Evolutionary conservation across 2,329 filamentous ascomycete species (phyloP).

Genomic region (Plenodomus lindquistii): DNA sequence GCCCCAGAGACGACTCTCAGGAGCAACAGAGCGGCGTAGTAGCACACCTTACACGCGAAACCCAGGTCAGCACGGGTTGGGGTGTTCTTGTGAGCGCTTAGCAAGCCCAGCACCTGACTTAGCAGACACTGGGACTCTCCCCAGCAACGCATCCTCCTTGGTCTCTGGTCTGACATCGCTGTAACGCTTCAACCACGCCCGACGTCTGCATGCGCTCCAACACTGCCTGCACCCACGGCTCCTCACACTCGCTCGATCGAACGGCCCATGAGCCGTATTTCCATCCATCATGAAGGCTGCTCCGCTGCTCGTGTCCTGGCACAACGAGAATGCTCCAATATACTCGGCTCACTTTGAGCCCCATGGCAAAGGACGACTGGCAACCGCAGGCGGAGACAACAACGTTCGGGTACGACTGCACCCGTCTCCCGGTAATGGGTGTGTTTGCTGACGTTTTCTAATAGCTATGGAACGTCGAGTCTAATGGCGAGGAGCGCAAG

Average conservation of each 20-base stretch:
- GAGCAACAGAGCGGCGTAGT: neutral
- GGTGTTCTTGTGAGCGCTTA: slow-evolving; percentile 4
- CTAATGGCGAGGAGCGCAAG: slow-evolving; percentile 80
- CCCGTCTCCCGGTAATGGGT: too few relatives aligned
- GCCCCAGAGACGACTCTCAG: slow-evolving; percentile 11
- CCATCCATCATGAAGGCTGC: slow-evolving; percentile 79
- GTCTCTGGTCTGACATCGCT: slow-evolving; percentile 2
- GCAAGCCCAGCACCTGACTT: slow-evolving; percentile 13
- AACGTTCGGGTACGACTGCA: slow-evolving; percentile 85
- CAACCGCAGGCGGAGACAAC: slow-evolving; percentile 94
- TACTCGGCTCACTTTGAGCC: slow-evolving; percentile 98
- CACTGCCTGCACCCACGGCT: neutral
- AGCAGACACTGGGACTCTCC: slow-evolving; percentile 13
- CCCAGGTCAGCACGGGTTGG: neutral
- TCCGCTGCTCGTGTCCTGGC: slow-evolving; percentile 97
- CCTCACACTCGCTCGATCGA: slow-evolving; percentile 1
- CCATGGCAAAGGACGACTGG: slow-evolving; percentile 84
- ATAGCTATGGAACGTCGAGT: slow-evolving; percentile 89
- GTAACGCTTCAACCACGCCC: slow-evolving; percentile 3
- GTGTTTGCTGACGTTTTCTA: slow-evolving; percentile 42
- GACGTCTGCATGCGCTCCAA: slow-evolving; percentile 5
- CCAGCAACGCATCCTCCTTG: slow-evolving; percentile 12
- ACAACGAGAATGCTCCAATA: slow-evolving; percentile 94
- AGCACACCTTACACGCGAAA: neutral
- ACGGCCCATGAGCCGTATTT: slow-evolving; percentile 27